These are phyloP conservation scores for Beauveria rudraprayagi DNA, from an alignment of 2,329 filamentous ascomycete genomes.

Conservation along the genomic window DNA sequence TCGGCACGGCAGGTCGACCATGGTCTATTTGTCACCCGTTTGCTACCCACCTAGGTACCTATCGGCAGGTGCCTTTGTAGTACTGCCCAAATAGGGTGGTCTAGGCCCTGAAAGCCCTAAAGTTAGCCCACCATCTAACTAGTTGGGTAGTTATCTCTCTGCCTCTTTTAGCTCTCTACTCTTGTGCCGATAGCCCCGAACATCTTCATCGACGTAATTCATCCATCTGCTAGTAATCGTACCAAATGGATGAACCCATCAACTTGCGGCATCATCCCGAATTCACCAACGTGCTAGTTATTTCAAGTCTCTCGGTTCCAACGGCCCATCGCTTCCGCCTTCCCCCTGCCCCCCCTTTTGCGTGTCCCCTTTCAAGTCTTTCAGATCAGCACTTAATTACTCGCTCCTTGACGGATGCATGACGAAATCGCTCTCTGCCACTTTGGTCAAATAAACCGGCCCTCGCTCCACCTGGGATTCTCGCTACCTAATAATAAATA, in stretches of 20 bases:
- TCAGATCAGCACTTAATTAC: background rate
- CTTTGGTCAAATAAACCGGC: background rate
- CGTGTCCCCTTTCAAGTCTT: background rate
- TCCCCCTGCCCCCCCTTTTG: too few species aligned
- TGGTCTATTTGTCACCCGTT: too few species aligned
- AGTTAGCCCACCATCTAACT: background rate
- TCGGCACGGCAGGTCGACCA: too few species aligned
- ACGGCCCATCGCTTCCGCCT: background rate
- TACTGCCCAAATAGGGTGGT: background rate
- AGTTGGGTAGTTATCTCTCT: too few species aligned
- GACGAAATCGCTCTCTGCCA: background rate
- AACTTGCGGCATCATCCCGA: background rate
- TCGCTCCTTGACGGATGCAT: constrained; percentile 1
- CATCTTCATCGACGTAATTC: background rate
- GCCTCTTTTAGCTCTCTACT: background rate
- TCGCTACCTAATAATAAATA: background rate
- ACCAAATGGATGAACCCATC: background rate
- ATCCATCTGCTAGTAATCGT: background rate
- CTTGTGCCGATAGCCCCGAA: background rate
- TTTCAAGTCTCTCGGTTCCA: background rate
- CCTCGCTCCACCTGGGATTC: background rate
- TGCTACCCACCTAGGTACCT: background rate
- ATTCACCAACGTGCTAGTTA: background rate
- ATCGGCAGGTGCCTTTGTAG: too few species aligned
- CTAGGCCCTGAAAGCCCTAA: background rate